Evolutionary conservation across 1,284 basidiomycete genomes (phyloP).

Genomic region (Grifola frondosa): DNA sequence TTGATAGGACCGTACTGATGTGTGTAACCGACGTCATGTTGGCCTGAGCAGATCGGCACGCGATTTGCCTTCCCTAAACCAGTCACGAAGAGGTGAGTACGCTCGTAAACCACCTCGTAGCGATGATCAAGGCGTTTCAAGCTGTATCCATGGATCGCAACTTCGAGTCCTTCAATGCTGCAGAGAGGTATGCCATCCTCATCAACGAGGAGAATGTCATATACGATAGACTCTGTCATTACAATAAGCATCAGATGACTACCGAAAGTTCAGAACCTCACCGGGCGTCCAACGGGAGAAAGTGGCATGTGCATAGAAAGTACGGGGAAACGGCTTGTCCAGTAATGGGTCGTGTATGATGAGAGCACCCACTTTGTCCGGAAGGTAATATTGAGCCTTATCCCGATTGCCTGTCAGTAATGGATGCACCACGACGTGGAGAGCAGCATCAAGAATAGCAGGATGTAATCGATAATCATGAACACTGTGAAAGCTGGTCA

Average conservation of each 20-base stretch:
- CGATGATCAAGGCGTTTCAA: conserved; percentile 6
- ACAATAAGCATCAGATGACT: not conserved
- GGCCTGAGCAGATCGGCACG: no score
- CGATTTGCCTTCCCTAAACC: no score
- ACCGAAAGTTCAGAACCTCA: conserved; percentile 3
- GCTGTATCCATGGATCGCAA: conserved; percentile 14
- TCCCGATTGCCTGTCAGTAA: conserved; percentile 23
- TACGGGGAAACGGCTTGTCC: conserved; percentile 10
- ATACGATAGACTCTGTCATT: conserved; percentile 16
- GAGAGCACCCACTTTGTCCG: conserved; percentile 21
- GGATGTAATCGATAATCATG: conserved; percentile 33
- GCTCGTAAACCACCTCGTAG: conserved; percentile 15
- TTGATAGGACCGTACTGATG: no score
- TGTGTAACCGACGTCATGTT: no score
- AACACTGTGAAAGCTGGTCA: conserved; percentile 9
- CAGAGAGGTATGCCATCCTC: conserved; percentile 14
- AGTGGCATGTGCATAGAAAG: conserved; percentile 18
- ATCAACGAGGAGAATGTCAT: conserved; percentile 16
- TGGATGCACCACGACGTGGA: conserved; percentile 31
- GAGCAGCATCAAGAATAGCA: conserved; percentile 35
- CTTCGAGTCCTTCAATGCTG: conserved; percentile 13
- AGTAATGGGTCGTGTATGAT: conserved; percentile 14
- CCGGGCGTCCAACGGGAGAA: conserved; percentile 23
- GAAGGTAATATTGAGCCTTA: conserved; percentile 29
- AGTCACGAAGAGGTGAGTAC: not conserved